A percentile compares a stretch with the other conserved stretches of the same genome.
phyloP scores from a whole-genome alignment of 495 filamentous ascomycete species.

The Talaromyces ruber region DNA sequence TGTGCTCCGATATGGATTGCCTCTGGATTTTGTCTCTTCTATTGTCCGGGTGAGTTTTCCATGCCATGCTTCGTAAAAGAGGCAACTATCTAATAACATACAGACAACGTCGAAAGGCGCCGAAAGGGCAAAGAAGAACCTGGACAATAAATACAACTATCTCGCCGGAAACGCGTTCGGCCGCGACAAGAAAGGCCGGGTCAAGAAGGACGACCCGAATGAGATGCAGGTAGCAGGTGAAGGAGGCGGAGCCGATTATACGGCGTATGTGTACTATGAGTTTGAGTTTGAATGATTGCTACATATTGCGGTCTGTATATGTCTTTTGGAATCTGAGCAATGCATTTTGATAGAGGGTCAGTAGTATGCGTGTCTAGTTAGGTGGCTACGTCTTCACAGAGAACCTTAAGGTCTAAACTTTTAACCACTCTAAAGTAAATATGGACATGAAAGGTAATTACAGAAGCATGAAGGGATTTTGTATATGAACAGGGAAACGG shows the following conservation, averaged over 20 bases:
- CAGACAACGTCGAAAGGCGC: constrained; percentile 75
- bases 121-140: constrained; percentile 68
- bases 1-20: constrained; percentile 86
- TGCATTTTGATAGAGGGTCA: not conserved
- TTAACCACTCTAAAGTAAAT: not conserved
- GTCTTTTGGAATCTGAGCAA: not conserved
- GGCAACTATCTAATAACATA: constrained; percentile 3
- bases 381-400: not conserved
- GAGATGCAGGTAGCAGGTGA: constrained; percentile 75
- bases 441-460: not conserved
- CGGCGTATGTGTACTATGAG: constrained; percentile 94
- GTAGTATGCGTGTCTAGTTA: not conserved
- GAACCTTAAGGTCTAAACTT: not conserved
- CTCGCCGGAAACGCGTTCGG: constrained; percentile 93
- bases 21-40: constrained; percentile 76
- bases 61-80: not conserved
- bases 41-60: constrained; percentile 63
- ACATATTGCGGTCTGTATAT: constrained; percentile 2
- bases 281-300: constrained; percentile 59
- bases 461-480: not conserved
- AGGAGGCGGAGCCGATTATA: constrained; percentile 67
- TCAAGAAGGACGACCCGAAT: constrained; percentile 80
- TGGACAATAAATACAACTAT: constrained; percentile 86
- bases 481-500: not conserved
- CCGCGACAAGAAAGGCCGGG: constrained; percentile 84